phyloP scores from a whole-genome alignment of 1,284 basidiomycete genomes.

The Takashimella tepidaria region DNA sequence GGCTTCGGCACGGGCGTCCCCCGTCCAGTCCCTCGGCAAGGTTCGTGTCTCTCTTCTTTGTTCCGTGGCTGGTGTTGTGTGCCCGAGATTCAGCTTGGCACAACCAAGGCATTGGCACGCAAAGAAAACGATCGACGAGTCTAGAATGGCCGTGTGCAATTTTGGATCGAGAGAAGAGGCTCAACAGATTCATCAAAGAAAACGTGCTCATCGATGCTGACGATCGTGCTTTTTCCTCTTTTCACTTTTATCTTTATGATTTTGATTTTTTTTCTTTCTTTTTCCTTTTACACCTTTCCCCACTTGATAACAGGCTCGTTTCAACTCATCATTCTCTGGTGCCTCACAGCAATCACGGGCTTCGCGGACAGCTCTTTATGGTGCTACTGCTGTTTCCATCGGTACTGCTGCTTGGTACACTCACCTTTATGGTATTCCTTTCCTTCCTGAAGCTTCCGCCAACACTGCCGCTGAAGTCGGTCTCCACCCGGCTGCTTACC shows the following conservation, averaged over 20 bases:
- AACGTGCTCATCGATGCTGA: too few species aligned
- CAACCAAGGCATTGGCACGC: too few species aligned
- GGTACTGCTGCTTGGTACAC: conserved; percentile 95
- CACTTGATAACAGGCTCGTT: conserved; percentile 38
- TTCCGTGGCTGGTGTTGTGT: too few species aligned
- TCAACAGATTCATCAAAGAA: too few species aligned
- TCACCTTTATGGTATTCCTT: conserved; percentile 86
- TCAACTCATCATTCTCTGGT: conserved; percentile 34
- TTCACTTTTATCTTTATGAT: too few species aligned
- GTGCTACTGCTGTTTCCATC: conserved; percentile 70
- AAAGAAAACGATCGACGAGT: too few species aligned
- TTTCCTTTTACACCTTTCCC: background rate
- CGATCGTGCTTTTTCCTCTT: too few species aligned
- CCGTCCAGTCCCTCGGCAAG: conserved; percentile 16
- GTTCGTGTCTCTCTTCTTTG: conserved; percentile 8
- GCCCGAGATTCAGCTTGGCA: too few species aligned
- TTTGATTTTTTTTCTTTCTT: background rate
- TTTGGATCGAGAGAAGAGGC: too few species aligned
- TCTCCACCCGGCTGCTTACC: conserved; percentile 80
- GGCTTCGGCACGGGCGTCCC: conserved; percentile 22
- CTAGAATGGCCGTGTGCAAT: too few species aligned
- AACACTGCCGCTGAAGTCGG: conserved; percentile 89
- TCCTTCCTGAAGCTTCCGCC: conserved; percentile 81
- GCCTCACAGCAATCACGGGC: conserved; percentile 30
- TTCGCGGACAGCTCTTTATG: conserved; percentile 72